Percentiles rank a stretch among this genome's conserved stretches.
Evolutionary conservation across 2,329 filamentous ascomycete species (phyloP).

Genomic region (Ceratocystiopsis minuta): DNA sequence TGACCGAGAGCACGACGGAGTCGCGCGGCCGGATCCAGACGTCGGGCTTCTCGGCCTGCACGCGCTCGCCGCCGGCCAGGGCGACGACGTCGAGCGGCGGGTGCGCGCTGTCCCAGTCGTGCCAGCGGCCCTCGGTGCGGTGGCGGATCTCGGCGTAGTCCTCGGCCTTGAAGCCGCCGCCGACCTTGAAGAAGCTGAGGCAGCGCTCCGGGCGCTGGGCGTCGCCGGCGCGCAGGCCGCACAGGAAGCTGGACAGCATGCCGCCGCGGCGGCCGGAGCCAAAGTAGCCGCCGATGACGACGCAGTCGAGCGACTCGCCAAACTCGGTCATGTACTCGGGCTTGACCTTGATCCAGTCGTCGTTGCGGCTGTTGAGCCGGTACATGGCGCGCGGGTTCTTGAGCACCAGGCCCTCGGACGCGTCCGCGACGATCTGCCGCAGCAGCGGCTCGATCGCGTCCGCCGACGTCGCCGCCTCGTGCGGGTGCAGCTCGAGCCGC

Average conservation of each 20-base stretch:
- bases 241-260: constrained; percentile 70
- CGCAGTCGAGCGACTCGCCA: constrained; percentile 77
- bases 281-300: constrained; percentile 84
- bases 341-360: constrained; percentile 98
- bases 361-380: constrained; percentile 71
- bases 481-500: constrained; percentile 67
- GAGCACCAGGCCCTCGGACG: constrained; percentile 76
- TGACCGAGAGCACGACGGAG: constrained; percentile 74
- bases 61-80: constrained; percentile 55
- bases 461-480: constrained; percentile 45
- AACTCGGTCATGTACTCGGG: constrained; percentile 97
- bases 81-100: constrained; percentile 67
- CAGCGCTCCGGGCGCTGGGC: constrained; percentile 53
- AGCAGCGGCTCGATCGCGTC: constrained; percentile 64
- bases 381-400: constrained; percentile 88
- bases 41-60: constrained; percentile 64
- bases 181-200: constrained; percentile 93
- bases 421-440: constrained; percentile 66
- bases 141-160: constrained; percentile 76
- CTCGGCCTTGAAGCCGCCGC: constrained; percentile 71
- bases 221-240: constrained; percentile 57
- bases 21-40: constrained; percentile 85
- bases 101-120: constrained; percentile 58
- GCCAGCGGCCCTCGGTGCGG: constrained; percentile 81
- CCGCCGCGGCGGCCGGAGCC: constrained; percentile 76